Evolutionary conservation across 441 rosid genomes (phyloP).

Genomic region (Brassica hybrid): DNA sequence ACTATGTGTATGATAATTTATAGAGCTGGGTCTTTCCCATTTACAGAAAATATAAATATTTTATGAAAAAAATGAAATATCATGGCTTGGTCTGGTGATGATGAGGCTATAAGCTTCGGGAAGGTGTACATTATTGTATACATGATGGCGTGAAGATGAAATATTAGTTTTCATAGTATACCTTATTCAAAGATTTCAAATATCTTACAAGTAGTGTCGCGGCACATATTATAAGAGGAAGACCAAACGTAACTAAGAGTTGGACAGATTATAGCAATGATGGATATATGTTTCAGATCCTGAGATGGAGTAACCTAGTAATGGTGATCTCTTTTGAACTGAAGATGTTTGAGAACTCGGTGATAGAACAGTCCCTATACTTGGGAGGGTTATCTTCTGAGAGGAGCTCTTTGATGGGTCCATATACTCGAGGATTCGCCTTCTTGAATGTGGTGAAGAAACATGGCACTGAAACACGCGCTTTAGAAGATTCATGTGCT

Average conservation of each 20-base stretch:
- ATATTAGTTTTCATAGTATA: not conserved
- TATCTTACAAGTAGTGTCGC: not conserved
- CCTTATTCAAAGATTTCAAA: not conserved
- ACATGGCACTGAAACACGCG: not conserved
- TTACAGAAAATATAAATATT: too few species aligned
- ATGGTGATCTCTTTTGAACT: not conserved
- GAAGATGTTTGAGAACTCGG: not conserved
- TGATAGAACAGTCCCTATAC: not conserved
- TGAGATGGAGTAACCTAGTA: not conserved
- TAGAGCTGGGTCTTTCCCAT: too few species aligned
- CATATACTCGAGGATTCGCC: not conserved
- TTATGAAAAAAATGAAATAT: too few species aligned
- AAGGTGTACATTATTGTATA: not conserved
- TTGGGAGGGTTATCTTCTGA: not conserved
- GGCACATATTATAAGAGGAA: not conserved
- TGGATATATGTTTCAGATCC: not conserved
- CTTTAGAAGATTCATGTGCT: not conserved
- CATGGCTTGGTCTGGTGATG: not conserved
- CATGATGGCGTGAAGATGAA: not conserved
- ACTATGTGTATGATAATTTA: not conserved
- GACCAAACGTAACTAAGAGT: not conserved
- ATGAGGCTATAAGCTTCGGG: not conserved
- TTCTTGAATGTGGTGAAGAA: not conserved
- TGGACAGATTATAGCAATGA: not conserved
- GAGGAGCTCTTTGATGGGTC: not conserved